Evolutionary conservation across 768 basidiomycete genomes (phyloP), one percentile per base, ranked within the genome.

Genomic region (Amanita jacksonii): DNA sequence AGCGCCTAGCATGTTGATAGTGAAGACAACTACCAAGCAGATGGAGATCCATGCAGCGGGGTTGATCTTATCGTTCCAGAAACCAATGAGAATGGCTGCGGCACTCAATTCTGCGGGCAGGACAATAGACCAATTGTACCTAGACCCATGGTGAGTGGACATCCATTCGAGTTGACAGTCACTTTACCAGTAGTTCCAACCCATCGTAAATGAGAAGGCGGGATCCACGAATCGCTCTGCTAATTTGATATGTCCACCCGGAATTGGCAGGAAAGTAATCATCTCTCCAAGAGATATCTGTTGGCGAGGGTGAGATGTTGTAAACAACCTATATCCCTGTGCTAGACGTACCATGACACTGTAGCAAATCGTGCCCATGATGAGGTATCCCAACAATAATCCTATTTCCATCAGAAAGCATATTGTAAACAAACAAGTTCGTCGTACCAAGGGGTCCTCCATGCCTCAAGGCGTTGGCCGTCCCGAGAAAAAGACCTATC

Each of bases 191-290:
- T 72, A 73, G 48, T 72, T 73, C 70, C 69, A 73, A 27, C 71
- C 71, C 72, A 73, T 68, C 0, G 70, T 63, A 48, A 74, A 72
- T 2, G 84, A 82, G 48, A 85, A 65, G 1, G 84, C 81, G 12
- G 77, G 81, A 48, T 86, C 76, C 6, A 90, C 80, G 53, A 90
- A 91, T 24, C 87, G 82, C 57, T 82, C 86, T 0, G 87, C 80
- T 13, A 90, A 63, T 48, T 70, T 85, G 60, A 89, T 87, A 52
- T 88, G 85, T 2, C 75, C 87, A 46, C 87, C 87, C 20, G 84
- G 71, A 39, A 90, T 70, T 0, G 87, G 87, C 4, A 90, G 70
- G 59, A 70, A 89, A 0, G 85, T 76, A 36, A 89, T 56, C 86
- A 85, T 83, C 63, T 83, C 81, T 6, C 80, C 77, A 2, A 86